Conservation (phyloP, 768 basidiomycete species). For the Rickenella mellea region DNA sequence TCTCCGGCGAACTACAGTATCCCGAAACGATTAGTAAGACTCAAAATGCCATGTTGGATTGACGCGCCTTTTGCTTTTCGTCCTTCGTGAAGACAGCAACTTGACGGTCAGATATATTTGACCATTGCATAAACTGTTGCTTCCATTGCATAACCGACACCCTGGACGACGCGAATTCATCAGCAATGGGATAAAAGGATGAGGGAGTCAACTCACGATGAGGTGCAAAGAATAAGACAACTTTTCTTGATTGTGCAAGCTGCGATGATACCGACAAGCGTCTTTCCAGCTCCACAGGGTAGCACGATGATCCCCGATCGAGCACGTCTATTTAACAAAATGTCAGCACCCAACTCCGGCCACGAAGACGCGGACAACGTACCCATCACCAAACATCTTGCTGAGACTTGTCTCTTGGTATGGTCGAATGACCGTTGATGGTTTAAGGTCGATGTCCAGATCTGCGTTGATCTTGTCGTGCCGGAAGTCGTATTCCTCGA, state of each 20-base stretch:
- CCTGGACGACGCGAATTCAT: conserved; percentile 23
- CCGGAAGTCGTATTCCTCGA: conserved; percentile 98
- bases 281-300: conserved; percentile 98
- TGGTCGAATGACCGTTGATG: conserved; percentile 92
- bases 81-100: conserved; percentile 90
- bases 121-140: conserved; percentile 97
- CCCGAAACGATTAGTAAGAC: conserved; percentile 1
- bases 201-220: conserved; percentile 57
- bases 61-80: conserved; percentile 80
- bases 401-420: conserved; percentile 98
- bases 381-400: conserved; percentile 99
- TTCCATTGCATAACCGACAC: conserved; percentile 99
- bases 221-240: conserved; percentile 93
- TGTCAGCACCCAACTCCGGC: conserved; percentile 7
- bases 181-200: not conserved
- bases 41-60: not conserved
- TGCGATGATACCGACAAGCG: conserved; percentile 97
- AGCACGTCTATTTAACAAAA: conserved; percentile 59
- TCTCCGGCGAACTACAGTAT: conserved; percentile 79
- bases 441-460: conserved; percentile 97
- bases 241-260: conserved; percentile 99
- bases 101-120: conserved; percentile 92
- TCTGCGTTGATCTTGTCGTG: conserved; percentile 96
- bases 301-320: conserved; percentile 97
- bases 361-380: conserved; percentile 13